Percentiles rank a stretch among this genome's conserved stretches.
Conservation (phyloP, 1,284 basidiomycete species). For the Rhizoctonia solani region DNA sequence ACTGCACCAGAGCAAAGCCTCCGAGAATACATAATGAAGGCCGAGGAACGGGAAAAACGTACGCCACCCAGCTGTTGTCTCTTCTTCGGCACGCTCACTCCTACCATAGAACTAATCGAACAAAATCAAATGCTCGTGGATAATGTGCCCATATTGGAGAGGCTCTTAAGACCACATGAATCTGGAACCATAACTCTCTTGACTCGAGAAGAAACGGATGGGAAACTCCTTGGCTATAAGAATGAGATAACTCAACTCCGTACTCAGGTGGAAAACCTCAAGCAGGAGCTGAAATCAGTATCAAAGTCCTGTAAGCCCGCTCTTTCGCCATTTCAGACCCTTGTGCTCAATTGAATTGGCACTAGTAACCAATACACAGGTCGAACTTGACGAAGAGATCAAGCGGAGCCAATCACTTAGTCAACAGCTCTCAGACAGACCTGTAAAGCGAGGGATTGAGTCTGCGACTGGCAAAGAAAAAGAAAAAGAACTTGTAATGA, state of each 20-base stretch:
- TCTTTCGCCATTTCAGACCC: not conserved
- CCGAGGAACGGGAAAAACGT: slow-evolving; percentile 58
- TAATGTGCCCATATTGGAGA: slow-evolving; percentile 58
- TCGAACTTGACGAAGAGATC: slow-evolving; percentile 64
- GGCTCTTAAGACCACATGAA: slow-evolving; percentile 55
- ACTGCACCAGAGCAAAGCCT: slow-evolving; percentile 66
- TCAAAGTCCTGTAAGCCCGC: slow-evolving; percentile 52
- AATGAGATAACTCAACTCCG: slow-evolving; percentile 55
- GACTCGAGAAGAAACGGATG: slow-evolving; percentile 70
- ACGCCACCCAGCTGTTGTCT: slow-evolving; percentile 36
- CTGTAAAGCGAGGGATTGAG: slow-evolving; percentile 44
- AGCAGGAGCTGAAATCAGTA: slow-evolving; percentile 53
- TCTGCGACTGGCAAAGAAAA: slow-evolving; percentile 40
- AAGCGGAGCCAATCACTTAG: slow-evolving; percentile 53
- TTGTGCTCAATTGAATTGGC: not conserved
- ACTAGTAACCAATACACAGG: slow-evolving; percentile 33
- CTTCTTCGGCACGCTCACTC: not conserved
- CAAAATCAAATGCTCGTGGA: slow-evolving; percentile 61
- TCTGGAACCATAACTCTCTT: slow-evolving; percentile 62
- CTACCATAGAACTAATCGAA: slow-evolving; percentile 56
- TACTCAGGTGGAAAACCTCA: slow-evolving; percentile 55
- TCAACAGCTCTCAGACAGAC: slow-evolving; percentile 50
- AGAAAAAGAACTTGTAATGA: slow-evolving; percentile 44
- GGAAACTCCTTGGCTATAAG: slow-evolving; percentile 50
- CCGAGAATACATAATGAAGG: slow-evolving; percentile 53